These are phyloP conservation scores for Chaetomium cochliodes DNA, from an alignment of 495 filamentous ascomycete species.

Conservation along the genomic window DNA sequence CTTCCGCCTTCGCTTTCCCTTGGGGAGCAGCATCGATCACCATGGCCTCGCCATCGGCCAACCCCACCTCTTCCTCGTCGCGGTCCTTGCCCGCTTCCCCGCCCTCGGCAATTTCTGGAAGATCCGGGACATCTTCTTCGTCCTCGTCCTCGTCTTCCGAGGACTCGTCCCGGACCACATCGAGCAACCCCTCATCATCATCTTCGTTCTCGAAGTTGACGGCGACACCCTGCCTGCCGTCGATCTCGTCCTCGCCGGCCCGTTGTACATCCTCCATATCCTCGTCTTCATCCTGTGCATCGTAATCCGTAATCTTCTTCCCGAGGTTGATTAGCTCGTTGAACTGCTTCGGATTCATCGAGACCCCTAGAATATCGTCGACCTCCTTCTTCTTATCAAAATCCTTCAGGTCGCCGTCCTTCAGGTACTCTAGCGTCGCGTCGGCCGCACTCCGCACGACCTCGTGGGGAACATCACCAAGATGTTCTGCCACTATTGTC, in stretches of 20 bases:
- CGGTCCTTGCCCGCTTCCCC: slow-evolving; percentile 54
- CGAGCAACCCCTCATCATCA: slow-evolving; percentile 74
- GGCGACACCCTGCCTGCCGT: slow-evolving; percentile 92
- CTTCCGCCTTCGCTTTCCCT: slow-evolving; percentile 42
- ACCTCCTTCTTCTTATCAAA: slow-evolving; percentile 98
- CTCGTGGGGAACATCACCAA: slow-evolving; percentile 91
- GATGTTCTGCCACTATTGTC: slow-evolving; percentile 79
- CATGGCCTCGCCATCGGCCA: slow-evolving; percentile 67
- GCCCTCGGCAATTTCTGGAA: slow-evolving; percentile 54
- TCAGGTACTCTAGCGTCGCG: slow-evolving; percentile 84
- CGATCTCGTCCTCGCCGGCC: slow-evolving; percentile 79
- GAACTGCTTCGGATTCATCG: slow-evolving; percentile 85
- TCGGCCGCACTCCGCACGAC: slow-evolving; percentile 95
- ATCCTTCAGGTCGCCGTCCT: slow-evolving; percentile 94
- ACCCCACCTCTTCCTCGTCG: slow-evolving; percentile 50
- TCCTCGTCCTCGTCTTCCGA: slow-evolving; percentile 70
- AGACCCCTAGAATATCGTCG: slow-evolving; percentile 82
- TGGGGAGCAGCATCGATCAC: slow-evolving; percentile 66
- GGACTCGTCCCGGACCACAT: slow-evolving; percentile 80
- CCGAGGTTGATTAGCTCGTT: slow-evolving; percentile 95
- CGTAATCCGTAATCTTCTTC: slow-evolving; percentile 99
- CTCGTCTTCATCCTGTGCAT: slow-evolving; percentile 94
- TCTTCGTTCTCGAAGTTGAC: slow-evolving; percentile 96
- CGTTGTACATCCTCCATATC: slow-evolving; percentile 69
- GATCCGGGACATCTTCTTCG: slow-evolving; percentile 62